A percentile compares a stretch with the other conserved stretches of the same genome.
Conservation (phyloP, 2,329 filamentous ascomycete genomes). For the Xenoacremonium recifei region DNA sequence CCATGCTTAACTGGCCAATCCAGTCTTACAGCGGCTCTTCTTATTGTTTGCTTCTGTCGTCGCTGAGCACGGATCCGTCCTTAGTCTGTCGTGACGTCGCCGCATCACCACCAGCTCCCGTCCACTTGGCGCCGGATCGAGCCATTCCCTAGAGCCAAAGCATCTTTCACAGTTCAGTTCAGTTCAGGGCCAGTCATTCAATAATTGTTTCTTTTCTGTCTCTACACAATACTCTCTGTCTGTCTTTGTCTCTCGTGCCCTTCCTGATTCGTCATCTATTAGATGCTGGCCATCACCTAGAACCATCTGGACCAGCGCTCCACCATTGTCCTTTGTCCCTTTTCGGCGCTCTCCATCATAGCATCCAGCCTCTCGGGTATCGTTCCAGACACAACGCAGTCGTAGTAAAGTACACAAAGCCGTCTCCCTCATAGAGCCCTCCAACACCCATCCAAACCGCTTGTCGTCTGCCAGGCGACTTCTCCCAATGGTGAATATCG, state of each 20-base stretch:
- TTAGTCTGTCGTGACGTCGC: not conserved
- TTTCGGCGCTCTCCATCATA: not conserved
- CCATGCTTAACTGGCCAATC: too few species aligned
- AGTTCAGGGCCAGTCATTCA: not conserved
- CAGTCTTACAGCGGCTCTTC: too few species aligned
- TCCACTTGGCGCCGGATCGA: not conserved
- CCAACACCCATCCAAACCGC: conserved; percentile 10
- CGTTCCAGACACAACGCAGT: conserved; percentile 26
- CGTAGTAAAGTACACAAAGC: conserved; percentile 26
- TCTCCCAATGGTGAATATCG: conserved; percentile 12
- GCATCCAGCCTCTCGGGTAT: conserved; percentile 24
- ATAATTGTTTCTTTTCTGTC: too few species aligned
- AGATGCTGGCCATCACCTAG: too few species aligned
- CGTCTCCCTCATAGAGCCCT: conserved; percentile 1
- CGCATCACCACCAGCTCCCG: not conserved
- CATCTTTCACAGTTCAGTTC: not conserved
- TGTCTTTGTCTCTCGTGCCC: not conserved
- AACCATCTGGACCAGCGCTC: too few species aligned
- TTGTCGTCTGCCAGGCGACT: conserved; percentile 10
- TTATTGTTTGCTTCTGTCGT: too few species aligned
- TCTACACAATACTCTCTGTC: not conserved
- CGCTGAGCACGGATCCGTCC: too few species aligned
- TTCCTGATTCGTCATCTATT: not conserved
- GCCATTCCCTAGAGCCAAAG: too few species aligned
- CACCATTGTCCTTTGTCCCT: not conserved